phyloP scores from a whole-genome alignment of 2,329 filamentous ascomycete genomes.

The Colletotrichum eleusines region DNA sequence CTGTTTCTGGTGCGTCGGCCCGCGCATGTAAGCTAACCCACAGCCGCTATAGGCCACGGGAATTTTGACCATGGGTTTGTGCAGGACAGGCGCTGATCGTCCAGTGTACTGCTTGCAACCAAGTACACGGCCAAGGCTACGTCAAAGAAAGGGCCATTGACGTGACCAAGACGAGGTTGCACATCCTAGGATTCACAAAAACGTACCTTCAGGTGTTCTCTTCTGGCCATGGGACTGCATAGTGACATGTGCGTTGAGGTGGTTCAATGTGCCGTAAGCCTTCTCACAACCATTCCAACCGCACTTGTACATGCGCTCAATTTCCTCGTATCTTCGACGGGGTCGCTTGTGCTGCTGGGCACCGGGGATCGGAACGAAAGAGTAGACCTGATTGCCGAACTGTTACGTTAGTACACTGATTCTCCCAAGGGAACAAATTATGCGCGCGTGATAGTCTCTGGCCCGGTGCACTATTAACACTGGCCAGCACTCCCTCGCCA shows the following conservation, averaged over 20 bases:
- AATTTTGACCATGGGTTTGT: background rate
- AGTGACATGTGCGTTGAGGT: conserved; percentile 97
- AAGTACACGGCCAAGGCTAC: background rate
- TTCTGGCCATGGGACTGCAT: conserved; percentile 98
- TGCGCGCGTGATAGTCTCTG: conserved; percentile 14
- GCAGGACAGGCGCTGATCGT: background rate
- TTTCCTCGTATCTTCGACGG: conserved; percentile 93
- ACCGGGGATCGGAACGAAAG: conserved; percentile 96
- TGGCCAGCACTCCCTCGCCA: background rate
- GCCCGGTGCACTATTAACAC: background rate
- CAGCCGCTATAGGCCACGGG: conserved; percentile 18
- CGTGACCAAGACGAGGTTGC: background rate
- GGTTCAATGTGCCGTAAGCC: conserved; percentile 96
- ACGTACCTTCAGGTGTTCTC: conserved; percentile 94
- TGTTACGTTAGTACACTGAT: conserved; percentile 41
- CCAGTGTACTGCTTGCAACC: background rate
- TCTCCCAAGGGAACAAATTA: background rate
- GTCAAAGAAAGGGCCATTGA: background rate
- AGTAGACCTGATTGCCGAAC: conserved; percentile 79
- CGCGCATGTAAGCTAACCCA: conserved; percentile 63
- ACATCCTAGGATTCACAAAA: background rate
- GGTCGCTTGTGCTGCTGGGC: conserved; percentile 98
- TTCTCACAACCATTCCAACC: conserved; percentile 99
- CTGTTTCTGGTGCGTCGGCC: conserved; percentile 48
- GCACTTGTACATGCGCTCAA: conserved; percentile 99